These are phyloP conservation scores for Cryptococcus sp. DNA, from an alignment of 1,284 basidiomycete genomes.

Conservation along the genomic window DNA sequence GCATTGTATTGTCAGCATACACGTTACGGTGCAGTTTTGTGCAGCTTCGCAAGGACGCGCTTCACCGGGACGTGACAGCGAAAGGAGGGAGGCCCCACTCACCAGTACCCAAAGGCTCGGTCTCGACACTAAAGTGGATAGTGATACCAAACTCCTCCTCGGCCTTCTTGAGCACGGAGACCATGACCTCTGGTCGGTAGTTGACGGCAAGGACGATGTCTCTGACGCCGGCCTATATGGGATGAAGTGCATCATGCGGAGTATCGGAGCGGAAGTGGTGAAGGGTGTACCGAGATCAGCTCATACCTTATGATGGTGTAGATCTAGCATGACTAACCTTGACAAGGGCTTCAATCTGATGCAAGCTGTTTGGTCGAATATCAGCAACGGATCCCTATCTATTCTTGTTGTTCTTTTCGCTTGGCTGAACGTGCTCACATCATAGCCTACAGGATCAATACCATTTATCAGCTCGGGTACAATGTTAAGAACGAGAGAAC, in stretches of 20 bases:
- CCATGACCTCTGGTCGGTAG: slow-evolving; percentile 60
- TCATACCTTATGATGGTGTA: not conserved
- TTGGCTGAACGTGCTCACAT: slow-evolving; percentile 39
- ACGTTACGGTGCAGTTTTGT: not conserved
- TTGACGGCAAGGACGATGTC: slow-evolving; percentile 60
- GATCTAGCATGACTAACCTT: slow-evolving; percentile 45
- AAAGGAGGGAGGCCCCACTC: slow-evolving; percentile 21
- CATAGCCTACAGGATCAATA: slow-evolving; percentile 44
- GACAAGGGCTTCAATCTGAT: slow-evolving; percentile 59
- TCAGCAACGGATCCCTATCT: not conserved
- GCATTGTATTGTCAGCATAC: not conserved
- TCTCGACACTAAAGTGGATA: slow-evolving; percentile 59
- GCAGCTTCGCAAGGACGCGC: no score
- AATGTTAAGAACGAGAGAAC: not conserved
- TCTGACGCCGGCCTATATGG: slow-evolving; percentile 56
- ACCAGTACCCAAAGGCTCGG: slow-evolving; percentile 60
- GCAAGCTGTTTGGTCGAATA: slow-evolving; percentile 44
- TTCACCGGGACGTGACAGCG: not conserved
- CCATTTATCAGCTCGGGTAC: not conserved
- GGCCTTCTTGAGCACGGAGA: slow-evolving; percentile 57
- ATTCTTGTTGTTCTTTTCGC: no score
- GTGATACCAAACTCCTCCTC: slow-evolving; percentile 59
- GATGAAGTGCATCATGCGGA: not conserved
- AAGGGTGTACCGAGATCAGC: slow-evolving; percentile 1
- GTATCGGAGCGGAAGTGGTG: not conserved